Conservation (phyloP, 305 asterid species). For the Fraxinus baroniana region DNA sequence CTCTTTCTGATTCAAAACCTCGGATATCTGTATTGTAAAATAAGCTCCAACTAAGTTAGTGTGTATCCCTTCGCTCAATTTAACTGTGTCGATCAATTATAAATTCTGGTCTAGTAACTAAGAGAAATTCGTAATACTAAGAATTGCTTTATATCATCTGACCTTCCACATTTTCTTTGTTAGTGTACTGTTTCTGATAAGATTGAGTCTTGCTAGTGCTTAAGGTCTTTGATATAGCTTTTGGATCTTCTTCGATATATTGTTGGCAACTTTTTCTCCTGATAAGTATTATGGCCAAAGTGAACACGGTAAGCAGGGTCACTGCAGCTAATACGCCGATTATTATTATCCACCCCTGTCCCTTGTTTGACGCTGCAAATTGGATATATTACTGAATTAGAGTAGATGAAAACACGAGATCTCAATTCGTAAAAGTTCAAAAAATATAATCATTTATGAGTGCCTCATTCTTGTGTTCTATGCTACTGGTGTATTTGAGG, state of each 20-base stretch:
- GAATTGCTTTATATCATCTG: background rate
- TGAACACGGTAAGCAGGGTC: slow-evolving; percentile 50
- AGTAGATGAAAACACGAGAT: background rate
- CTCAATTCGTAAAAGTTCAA: background rate
- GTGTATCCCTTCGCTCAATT: background rate
- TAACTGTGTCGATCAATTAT: background rate
- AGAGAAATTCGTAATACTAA: background rate
- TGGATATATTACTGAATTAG: background rate
- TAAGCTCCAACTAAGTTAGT: slow-evolving; percentile 4
- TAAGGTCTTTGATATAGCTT: slow-evolving; percentile 37
- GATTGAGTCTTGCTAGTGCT: slow-evolving; percentile 39
- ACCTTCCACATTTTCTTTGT: slow-evolving; percentile 51
- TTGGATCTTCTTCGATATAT: slow-evolving; percentile 37
- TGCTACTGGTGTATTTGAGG: background rate
- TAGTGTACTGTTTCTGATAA: slow-evolving; percentile 37
- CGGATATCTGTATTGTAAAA: slow-evolving; percentile 42
- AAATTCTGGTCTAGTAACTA: background rate
- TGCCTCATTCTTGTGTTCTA: background rate
- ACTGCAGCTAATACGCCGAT: slow-evolving; percentile 51
- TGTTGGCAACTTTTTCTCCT: slow-evolving; percentile 35
- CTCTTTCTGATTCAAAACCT: slow-evolving; percentile 68
- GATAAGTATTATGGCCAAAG: slow-evolving; percentile 41
- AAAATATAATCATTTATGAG: background rate
- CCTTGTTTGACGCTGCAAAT: slow-evolving; percentile 22
- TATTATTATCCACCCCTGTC: slow-evolving; percentile 47